A percentile compares a stretch with the other conserved stretches of the same genome.
phyloP scores from a whole-genome alignment of 2,329 filamentous ascomycete species.

The Didymella arachidicola region DNA sequence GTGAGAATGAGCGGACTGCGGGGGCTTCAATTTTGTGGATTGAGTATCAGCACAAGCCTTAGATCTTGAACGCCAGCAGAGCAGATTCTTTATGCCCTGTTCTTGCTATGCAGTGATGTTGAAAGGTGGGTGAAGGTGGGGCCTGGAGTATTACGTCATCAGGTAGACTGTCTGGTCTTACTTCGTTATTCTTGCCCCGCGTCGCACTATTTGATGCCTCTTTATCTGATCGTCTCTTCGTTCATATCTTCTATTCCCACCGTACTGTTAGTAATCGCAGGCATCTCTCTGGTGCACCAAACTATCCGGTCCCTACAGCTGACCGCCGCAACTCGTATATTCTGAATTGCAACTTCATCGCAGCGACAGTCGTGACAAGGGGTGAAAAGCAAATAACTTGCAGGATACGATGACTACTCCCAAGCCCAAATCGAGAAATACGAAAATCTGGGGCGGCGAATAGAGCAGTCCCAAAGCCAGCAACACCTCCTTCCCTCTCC shows the following conservation, averaged over 20 bases:
- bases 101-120: not conserved
- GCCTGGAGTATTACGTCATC: conserved; percentile 18
- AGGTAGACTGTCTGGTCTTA: not conserved
- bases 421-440: not conserved
- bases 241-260: not conserved
- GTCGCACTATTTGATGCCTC: not conserved
- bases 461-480: not conserved
- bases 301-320: not conserved
- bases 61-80: not conserved
- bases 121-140: conserved; percentile 12
- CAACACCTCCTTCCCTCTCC: not conserved
- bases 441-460: not conserved
- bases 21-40: too few species aligned
- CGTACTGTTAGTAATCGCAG: not conserved
- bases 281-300: not conserved
- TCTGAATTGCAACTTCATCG: not conserved
- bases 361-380: not conserved
- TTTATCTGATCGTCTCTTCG: not conserved
- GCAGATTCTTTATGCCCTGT: not conserved
- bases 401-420: not conserved
- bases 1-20: too few species aligned
- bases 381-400: not conserved
- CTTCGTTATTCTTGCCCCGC: not conserved
- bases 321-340: not conserved
- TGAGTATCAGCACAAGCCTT: not conserved